Conservation (phyloP, 1,284 basidiomycete genomes). For the Leccinum pachyderme region DNA sequence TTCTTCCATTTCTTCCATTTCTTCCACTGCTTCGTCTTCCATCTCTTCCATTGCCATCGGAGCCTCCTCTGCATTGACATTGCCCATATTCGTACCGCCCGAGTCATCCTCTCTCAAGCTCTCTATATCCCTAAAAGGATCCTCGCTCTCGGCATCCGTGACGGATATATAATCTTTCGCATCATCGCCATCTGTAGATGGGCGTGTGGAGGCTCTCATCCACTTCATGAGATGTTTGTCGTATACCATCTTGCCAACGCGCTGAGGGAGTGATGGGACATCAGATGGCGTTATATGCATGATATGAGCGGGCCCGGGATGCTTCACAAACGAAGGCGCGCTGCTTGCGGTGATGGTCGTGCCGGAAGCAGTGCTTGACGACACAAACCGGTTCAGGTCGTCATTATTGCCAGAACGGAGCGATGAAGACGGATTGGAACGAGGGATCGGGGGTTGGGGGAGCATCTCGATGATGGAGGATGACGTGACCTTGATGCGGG, state of each 20-base stretch:
- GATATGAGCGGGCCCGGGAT: conserved; percentile 73
- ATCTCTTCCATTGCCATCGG: conserved; percentile 14
- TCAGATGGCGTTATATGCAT: conserved; percentile 79
- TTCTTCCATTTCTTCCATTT: conserved; percentile 35
- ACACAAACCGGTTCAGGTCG: conserved; percentile 84
- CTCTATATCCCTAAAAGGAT: conserved; percentile 86
- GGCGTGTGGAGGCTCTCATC: conserved; percentile 59
- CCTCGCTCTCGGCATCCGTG: conserved; percentile 65
- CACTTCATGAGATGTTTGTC: conserved; percentile 80
- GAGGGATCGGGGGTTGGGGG: conserved; percentile 21
- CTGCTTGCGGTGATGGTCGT: conserved; percentile 71
- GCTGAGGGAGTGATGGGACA: conserved; percentile 68
- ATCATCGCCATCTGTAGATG: conserved; percentile 39
- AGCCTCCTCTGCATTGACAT: conserved; percentile 7
- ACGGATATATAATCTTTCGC: conserved; percentile 37
- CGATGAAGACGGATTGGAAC: conserved; percentile 50
- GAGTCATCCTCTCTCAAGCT: conserved; percentile 66
- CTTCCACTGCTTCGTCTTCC: conserved; percentile 24
- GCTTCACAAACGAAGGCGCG: conserved; percentile 79
- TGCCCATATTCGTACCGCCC: conserved; percentile 17
- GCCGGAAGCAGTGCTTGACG: conserved; percentile 75
- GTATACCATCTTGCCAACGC: conserved; percentile 84
- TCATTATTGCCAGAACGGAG: conserved; percentile 53
- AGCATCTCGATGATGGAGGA: conserved; percentile 20
- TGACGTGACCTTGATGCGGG: conserved; percentile 29